These are phyloP conservation scores for Coffea canephora DNA, from an alignment of 257 asterid genomes.

Conservation along the genomic window DNA sequence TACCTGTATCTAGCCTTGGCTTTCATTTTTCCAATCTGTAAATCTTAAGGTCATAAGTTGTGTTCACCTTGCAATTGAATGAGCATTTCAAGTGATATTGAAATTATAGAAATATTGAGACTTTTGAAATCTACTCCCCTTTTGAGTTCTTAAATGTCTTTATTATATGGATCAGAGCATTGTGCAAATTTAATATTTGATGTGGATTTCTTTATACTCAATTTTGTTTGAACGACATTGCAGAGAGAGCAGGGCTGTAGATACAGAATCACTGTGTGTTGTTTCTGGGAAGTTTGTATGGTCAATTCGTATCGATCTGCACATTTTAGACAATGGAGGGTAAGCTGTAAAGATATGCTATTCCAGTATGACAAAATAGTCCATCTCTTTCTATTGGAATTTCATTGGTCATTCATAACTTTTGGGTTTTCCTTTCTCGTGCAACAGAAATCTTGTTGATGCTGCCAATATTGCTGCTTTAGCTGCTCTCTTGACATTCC, in stretches of 20 bases:
- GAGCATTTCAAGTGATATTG: background rate
- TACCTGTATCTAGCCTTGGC: background rate
- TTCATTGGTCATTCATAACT: background rate
- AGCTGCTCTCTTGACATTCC: slow-evolving; percentile 86
- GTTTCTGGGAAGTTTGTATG: slow-evolving; percentile 92
- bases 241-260: slow-evolving; percentile 98
- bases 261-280: slow-evolving; percentile 93
- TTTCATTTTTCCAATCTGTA: background rate
- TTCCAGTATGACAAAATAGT: too few species aligned
- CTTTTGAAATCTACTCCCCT: background rate
- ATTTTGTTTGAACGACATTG: slow-evolving; percentile 10
- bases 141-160: background rate
- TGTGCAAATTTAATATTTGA: background rate
- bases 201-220: background rate
- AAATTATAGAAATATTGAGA: background rate
- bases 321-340: slow-evolving; percentile 95
- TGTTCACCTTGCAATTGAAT: background rate
- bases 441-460: slow-evolving; percentile 83
- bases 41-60: background rate
- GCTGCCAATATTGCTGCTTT: slow-evolving; percentile 95
- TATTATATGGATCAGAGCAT: background rate
- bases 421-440: slow-evolving; percentile 13
- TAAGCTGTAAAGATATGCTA: slow-evolving; percentile 29
- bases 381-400: too few species aligned
- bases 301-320: slow-evolving; percentile 91